A percentile compares a stretch with the other conserved stretches of the same genome.
Evolutionary conservation across 768 basidiomycete genomes (phyloP).

Genomic region (Mycena metata): DNA sequence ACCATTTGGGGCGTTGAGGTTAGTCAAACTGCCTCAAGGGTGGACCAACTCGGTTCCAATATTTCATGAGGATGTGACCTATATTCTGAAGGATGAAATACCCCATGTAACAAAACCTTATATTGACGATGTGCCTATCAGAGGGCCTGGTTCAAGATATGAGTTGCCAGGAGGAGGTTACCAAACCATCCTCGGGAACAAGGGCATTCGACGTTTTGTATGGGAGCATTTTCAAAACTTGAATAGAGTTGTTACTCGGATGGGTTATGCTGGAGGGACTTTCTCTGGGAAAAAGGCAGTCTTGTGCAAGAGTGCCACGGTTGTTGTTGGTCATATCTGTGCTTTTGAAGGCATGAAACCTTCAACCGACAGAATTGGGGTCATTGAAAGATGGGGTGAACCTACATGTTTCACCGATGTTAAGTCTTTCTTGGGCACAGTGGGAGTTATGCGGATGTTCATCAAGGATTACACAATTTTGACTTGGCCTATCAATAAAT

Average conservation of each 20-base stretch:
- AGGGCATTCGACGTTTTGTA: background rate
- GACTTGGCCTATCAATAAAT: slow-evolving; percentile 3
- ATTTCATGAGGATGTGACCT: background rate
- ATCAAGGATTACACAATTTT: background rate
- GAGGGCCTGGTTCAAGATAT: background rate
- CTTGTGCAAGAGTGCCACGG: background rate
- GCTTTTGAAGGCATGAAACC: slow-evolving; percentile 1
- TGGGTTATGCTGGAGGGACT: slow-evolving; percentile 4
- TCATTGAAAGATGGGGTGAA: no score
- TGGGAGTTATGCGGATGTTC: background rate
- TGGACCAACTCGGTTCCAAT: no score
- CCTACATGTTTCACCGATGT: no score
- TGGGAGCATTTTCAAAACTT: background rate
- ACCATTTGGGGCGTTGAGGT: no score
- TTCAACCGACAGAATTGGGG: background rate
- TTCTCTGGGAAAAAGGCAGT: slow-evolving; percentile 4
- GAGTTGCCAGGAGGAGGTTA: background rate
- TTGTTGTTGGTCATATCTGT: background rate
- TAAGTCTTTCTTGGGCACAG: no score
- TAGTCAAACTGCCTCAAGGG: no score
- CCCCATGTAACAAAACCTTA: slow-evolving; percentile 1
- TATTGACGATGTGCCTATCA: slow-evolving; percentile 2
- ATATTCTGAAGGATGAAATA: slow-evolving; percentile 3
- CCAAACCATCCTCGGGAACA: background rate
- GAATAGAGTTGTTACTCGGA: slow-evolving; percentile 1